Evolutionary conservation across 192 early-diverging fungal species (phyloP).

Genomic region (Lobulomyces angularis): DNA sequence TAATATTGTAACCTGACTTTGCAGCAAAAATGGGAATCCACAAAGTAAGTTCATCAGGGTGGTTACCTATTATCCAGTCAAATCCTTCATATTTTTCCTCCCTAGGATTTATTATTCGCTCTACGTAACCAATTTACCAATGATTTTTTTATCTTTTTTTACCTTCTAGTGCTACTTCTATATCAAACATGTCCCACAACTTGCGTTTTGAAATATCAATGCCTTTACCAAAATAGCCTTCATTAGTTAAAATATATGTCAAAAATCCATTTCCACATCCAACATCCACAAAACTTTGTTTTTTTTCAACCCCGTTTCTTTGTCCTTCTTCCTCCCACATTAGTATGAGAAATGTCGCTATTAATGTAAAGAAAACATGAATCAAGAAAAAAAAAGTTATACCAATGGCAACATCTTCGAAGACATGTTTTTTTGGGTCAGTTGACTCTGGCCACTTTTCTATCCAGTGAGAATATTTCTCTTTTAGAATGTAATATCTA

Average conservation of each 20-base stretch:
- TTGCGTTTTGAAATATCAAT: conserved; percentile 63
- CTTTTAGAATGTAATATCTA: conserved; percentile 56
- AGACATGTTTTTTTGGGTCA: conserved; percentile 72
- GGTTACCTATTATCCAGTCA: conserved; percentile 80
- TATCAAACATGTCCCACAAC: conserved; percentile 55
- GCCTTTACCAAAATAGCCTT: conserved; percentile 61
- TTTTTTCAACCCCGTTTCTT: conserved; percentile 4
- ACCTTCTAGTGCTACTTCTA: conserved; percentile 31
- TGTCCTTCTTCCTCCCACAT: conserved; percentile 51
- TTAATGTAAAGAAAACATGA: no score
- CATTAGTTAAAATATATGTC: conserved; percentile 53
- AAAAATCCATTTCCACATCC: conserved; percentile 80
- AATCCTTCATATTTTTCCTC: conserved; percentile 28
- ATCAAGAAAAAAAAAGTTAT: no score
- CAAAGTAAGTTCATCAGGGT: conserved; percentile 75
- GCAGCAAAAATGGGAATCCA: conserved; percentile 74
- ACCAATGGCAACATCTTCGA: conserved; percentile 79
- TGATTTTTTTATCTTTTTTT: conserved; percentile 4
- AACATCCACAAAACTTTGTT: conserved; percentile 61
- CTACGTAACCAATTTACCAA: conserved; percentile 16
- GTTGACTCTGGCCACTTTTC: conserved; percentile 70
- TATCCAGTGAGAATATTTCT: conserved; percentile 56
- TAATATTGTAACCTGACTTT: conserved; percentile 18
- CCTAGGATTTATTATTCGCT: conserved; percentile 43
- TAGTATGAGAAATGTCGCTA: conserved; percentile 66